These are phyloP conservation scores for Apiotrichum mycotoxinovorans DNA, from an alignment of 1,284 basidiomycete genomes.

Conservation along the genomic window DNA sequence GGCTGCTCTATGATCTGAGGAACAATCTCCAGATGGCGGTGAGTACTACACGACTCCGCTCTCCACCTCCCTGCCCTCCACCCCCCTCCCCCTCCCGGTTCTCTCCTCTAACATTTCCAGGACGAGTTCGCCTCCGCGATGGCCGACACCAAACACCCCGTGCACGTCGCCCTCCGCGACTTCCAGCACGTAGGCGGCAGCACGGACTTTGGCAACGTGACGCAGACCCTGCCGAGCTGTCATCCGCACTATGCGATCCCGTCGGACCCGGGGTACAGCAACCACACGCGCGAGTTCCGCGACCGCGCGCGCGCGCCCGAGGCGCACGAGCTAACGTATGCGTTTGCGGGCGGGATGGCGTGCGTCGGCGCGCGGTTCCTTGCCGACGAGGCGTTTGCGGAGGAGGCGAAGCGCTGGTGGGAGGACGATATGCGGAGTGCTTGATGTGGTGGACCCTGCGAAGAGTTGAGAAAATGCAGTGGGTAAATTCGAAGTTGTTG, in stretches of 20 bases:
- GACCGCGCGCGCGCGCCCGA: constrained; percentile 15
- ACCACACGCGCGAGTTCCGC: constrained; percentile 33
- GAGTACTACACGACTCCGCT: not conserved
- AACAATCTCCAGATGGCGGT: constrained; percentile 22
- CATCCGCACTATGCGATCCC: constrained; percentile 25
- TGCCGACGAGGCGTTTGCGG: constrained; percentile 38
- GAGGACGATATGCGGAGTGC: constrained; percentile 22
- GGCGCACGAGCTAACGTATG: constrained; percentile 32
- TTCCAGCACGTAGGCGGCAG: constrained; percentile 3
- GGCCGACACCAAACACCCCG: constrained; percentile 2
- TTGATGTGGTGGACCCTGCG: not conserved
- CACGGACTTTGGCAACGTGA: constrained; percentile 23
- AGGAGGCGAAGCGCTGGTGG: constrained; percentile 27
- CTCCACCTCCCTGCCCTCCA: not conserved
- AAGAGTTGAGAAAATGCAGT: not conserved
- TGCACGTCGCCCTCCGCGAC: constrained; percentile 8
- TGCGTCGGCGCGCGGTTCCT: constrained; percentile 42
- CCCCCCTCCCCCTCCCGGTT: not conserved
- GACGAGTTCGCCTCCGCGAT: constrained; percentile 15
- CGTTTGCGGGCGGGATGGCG: constrained; percentile 43
- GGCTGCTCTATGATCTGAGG: constrained; percentile 58
- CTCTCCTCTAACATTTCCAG: not conserved
- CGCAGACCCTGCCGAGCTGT: constrained; percentile 27
- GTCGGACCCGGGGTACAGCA: constrained; percentile 16
- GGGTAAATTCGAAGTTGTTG: not conserved